Evolutionary conservation across 345 rosid genomes (phyloP).

Genomic region (sweet orange (Citrus sinensis)): DNA sequence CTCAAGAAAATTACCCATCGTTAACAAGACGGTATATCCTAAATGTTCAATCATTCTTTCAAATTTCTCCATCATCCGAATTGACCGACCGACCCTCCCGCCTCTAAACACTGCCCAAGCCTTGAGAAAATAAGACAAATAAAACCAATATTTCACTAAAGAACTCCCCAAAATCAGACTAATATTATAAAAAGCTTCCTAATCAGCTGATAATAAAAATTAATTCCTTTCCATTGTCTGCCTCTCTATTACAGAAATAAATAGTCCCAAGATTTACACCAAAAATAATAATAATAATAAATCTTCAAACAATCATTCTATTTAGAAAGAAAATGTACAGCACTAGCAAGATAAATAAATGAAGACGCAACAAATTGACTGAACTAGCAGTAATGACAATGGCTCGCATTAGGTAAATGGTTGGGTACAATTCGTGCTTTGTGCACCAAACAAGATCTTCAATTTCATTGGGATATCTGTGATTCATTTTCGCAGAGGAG

Average conservation of each 20-base stretch:
- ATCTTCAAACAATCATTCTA: conserved; percentile 4
- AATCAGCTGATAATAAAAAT: background rate
- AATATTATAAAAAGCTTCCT: background rate
- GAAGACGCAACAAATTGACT: conserved; percentile 1
- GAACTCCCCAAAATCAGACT: background rate
- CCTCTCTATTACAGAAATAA: conserved; percentile 7
- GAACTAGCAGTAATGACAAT: conserved; percentile 7
- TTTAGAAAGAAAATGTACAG: conserved; percentile 3
- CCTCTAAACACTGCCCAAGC: background rate
- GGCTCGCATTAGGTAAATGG: background rate
- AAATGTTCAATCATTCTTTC: background rate
- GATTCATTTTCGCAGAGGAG: background rate
- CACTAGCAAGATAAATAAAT: background rate
- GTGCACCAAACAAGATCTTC: background rate
- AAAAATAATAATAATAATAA: no score
- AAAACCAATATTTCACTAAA: background rate
- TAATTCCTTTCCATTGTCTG: background rate
- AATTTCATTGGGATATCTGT: conserved; percentile 5
- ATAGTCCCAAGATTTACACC: conserved; percentile 11
- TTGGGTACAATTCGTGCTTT: background rate
- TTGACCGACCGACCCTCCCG: background rate
- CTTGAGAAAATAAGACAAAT: background rate
- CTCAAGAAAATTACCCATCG: background rate
- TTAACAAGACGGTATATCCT: background rate
- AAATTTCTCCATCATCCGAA: background rate